Evolutionary conservation across 164 flowering plant genomes (phyloP), one percentile per base, ranked within the genome.

Genomic region (Tetracentron sinense): DNA sequence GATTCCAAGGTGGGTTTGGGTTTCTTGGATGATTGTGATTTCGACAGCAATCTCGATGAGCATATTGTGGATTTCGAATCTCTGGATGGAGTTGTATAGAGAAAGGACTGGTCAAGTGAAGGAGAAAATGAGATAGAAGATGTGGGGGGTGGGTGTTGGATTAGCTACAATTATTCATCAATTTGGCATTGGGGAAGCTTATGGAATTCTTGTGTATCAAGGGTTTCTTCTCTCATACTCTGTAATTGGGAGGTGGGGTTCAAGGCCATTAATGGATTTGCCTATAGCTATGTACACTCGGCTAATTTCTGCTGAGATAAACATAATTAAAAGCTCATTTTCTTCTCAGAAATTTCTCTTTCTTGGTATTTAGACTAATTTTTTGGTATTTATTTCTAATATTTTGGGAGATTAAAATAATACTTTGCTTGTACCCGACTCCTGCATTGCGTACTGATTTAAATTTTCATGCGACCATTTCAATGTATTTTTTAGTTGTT

Each of bases 1-100:
- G 69, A 82, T 89, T 7, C 92, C 97, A 1, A 79, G 53, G 47
- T 87, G 96, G 96, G 66, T 83, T 59, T 85, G 81, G 79, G 44
- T 84, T 61, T 85, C 94, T 42, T 93, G 98, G 98, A 48, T 84
- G 11, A 55, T 76, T 38, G 90, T 90, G 22, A 85, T 90, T 55
- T 69, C 69, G 1, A 44, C 28, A 19, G 96, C 96, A 0, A 82
- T 93, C 62, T 58, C 72, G 20, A 85, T 85, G 35, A 89, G 97
- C 54, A 70, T 83, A 22, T 58, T 91, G 73, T 94, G 98, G 98
- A 69, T 94, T 74, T 60, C 69, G 10, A 80, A 85, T 77, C 79
- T 84, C 30, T 94, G 98, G 97, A 53, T 83, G 51, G 85, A 79
- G 38, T 79, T 85, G 63, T 81, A 62, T 67, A 78, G 74, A 51